These are phyloP conservation scores for Thalassiosira allenii DNA, from an alignment of 352 stramenopile species.

Conservation along the genomic window DNA sequence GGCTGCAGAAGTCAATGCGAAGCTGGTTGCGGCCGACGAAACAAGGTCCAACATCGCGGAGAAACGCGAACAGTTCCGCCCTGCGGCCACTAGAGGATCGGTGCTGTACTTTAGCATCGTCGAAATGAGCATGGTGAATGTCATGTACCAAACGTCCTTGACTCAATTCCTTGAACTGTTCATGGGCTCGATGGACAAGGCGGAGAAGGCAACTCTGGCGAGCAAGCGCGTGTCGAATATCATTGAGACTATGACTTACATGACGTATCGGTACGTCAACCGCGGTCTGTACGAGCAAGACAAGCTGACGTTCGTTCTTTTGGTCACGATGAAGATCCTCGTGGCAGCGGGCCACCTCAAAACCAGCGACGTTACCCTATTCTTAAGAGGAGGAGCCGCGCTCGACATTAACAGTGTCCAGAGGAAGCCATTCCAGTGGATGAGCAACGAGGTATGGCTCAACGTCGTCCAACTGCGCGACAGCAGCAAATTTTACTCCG, in stretches of 20 bases:
- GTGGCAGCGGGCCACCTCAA: slow-evolving; percentile 94
- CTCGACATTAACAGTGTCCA: slow-evolving; percentile 97
- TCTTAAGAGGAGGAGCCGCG: slow-evolving; percentile 94
- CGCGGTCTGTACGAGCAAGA: slow-evolving; percentile 97
- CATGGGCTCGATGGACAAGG: slow-evolving; percentile 97
- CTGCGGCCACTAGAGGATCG: slow-evolving; percentile 95
- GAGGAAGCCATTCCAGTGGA: slow-evolving; percentile 96
- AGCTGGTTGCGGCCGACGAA: slow-evolving; percentile 96
- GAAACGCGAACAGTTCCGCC: slow-evolving; percentile 98
- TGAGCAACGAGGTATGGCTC: slow-evolving; percentile 97
- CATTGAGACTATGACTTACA: slow-evolving; percentile 99
- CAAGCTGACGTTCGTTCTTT: slow-evolving; percentile 98
- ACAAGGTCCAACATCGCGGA: slow-evolving; percentile 97
- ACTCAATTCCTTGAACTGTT: slow-evolving; percentile 98
- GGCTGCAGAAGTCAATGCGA: slow-evolving; percentile 97
- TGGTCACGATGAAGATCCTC: slow-evolving; percentile 98
- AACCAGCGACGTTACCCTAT: slow-evolving; percentile 92
- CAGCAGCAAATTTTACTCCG: slow-evolving; percentile 96
- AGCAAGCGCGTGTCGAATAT: slow-evolving; percentile 98
- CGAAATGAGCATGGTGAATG: slow-evolving; percentile 98
- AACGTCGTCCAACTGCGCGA: slow-evolving; percentile 97
- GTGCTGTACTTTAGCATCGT: slow-evolving; percentile 99
- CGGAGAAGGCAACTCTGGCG: slow-evolving; percentile 96
- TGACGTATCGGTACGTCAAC: slow-evolving; percentile 99
- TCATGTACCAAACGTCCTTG: slow-evolving; percentile 99